A percentile compares a stretch with the other conserved stretches of the same genome.
Conservation (phyloP, 768 basidiomycete genomes). For the Leccinum truebloodii region DNA sequence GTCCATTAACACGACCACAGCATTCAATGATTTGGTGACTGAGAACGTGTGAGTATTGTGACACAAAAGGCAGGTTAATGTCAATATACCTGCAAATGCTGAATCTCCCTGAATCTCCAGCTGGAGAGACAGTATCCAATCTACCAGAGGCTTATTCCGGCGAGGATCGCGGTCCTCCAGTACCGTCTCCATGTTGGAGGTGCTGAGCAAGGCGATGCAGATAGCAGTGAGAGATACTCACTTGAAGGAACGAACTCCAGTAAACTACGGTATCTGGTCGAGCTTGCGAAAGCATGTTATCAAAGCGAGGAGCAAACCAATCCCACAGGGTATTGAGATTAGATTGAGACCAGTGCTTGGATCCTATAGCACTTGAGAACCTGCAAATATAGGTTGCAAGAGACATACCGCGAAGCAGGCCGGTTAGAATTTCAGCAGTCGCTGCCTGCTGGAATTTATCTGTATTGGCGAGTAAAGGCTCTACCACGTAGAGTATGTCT, state of each 20-base stretch:
- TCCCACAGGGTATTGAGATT: constrained; percentile 60
- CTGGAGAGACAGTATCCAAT: constrained; percentile 75
- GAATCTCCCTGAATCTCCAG: constrained; percentile 85
- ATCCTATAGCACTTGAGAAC: constrained; percentile 45
- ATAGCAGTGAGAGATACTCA: constrained; percentile 1
- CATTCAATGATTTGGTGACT: constrained; percentile 78
- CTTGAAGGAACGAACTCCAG: constrained; percentile 67
- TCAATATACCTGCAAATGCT: constrained; percentile 74
- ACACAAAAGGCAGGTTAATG: neutral
- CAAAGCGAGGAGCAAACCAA: constrained; percentile 66
- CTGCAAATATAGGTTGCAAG: neutral
- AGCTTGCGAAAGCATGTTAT: constrained; percentile 68
- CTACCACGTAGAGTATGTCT: constrained; percentile 52
- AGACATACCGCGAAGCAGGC: constrained; percentile 66
- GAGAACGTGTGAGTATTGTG: constrained; percentile 15
- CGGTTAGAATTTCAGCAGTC: constrained; percentile 70
- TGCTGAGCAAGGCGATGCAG: constrained; percentile 6
- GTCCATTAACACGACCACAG: constrained; percentile 68
- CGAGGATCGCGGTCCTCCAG: constrained; percentile 79
- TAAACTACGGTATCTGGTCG: constrained; percentile 82
- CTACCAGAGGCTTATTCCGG: constrained; percentile 65
- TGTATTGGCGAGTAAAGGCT: constrained; percentile 59
- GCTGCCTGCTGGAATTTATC: constrained; percentile 89
- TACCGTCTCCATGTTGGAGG: constrained; percentile 39
- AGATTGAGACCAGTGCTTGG: constrained; percentile 78